Evolutionary conservation across 208 protist species (phyloP).

Genomic region (Leishmania gerbilli): DNA sequence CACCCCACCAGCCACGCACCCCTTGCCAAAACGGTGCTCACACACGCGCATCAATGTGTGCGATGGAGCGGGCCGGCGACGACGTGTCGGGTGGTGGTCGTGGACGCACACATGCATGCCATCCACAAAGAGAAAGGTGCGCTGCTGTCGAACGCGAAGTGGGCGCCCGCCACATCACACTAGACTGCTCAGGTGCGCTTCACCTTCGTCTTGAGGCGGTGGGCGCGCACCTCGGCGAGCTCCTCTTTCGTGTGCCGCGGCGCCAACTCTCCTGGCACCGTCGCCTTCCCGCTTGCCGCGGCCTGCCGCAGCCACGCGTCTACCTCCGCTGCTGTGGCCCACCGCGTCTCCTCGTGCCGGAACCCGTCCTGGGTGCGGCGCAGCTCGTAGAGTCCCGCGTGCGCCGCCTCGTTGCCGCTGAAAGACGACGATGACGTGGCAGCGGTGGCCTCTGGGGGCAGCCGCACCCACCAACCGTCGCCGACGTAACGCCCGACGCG

Average conservation of each 20-base stretch:
- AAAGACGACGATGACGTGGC: not conserved
- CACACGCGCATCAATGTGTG: not conserved
- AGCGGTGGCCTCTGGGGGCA: constrained; percentile 25
- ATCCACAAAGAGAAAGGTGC: not conserved
- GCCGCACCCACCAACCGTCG: constrained; percentile 72
- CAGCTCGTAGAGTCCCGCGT: constrained; percentile 49
- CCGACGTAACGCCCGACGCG: constrained; percentile 55
- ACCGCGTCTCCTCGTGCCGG: constrained; percentile 43
- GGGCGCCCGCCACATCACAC: too few species aligned
- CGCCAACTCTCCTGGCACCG: constrained; percentile 42
- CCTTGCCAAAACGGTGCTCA: not conserved
- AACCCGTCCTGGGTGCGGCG: constrained; percentile 61
- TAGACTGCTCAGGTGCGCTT: constrained; percentile 2
- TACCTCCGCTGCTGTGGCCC: constrained; percentile 30
- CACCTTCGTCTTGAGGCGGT: constrained; percentile 65
- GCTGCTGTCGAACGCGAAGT: not conserved
- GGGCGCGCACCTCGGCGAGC: constrained; percentile 42
- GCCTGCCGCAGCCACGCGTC: constrained; percentile 29
- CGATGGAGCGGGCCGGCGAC: not conserved
- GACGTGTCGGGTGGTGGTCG: not conserved
- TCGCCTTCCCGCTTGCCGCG: constrained; percentile 19
- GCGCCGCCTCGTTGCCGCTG: not conserved
- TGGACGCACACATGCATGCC: not conserved
- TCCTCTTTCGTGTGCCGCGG: constrained; percentile 37
- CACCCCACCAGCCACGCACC: not conserved